Percentiles rank a stretch among this genome's conserved stretches.
Conservation (phyloP, 2,329 filamentous ascomycete species). For the Scedosporium dehoogii region DNA sequence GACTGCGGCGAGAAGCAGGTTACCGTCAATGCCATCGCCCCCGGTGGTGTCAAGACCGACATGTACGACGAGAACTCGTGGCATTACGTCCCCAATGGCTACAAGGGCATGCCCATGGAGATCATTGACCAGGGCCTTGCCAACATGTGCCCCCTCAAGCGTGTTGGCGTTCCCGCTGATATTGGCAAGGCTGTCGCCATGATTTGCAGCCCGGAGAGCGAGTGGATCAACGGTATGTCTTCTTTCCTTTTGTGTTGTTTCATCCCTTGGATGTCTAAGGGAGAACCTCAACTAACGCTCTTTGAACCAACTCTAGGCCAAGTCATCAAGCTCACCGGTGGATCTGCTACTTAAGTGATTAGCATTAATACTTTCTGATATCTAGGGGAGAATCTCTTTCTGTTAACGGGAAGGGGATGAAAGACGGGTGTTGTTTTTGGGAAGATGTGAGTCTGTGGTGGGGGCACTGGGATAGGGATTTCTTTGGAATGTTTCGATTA, state of each 20-base stretch:
- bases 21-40: constrained; percentile 64
- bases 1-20: constrained; percentile 60
- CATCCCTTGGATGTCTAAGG: no score
- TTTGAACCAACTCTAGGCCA: constrained; percentile 18
- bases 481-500: no score
- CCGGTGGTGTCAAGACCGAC: constrained; percentile 64
- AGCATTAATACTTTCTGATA: neutral
- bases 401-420: no score
- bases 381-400: neutral
- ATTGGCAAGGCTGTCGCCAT: constrained; percentile 48
- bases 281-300: neutral
- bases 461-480: no score
- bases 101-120: constrained; percentile 38
- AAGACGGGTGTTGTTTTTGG: no score
- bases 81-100: constrained; percentile 51
- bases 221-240: constrained; percentile 54
- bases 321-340: constrained; percentile 28
- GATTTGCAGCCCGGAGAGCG: constrained; percentile 45
- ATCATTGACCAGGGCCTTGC: constrained; percentile 46
- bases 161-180: constrained; percentile 47
- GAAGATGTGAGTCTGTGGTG: no score
- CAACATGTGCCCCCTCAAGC: constrained; percentile 47
- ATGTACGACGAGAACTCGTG: constrained; percentile 66
- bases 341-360: constrained; percentile 17
- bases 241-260: neutral